phyloP scores from a whole-genome alignment of 768 basidiomycete species.

The Pleurotus platypus region DNA sequence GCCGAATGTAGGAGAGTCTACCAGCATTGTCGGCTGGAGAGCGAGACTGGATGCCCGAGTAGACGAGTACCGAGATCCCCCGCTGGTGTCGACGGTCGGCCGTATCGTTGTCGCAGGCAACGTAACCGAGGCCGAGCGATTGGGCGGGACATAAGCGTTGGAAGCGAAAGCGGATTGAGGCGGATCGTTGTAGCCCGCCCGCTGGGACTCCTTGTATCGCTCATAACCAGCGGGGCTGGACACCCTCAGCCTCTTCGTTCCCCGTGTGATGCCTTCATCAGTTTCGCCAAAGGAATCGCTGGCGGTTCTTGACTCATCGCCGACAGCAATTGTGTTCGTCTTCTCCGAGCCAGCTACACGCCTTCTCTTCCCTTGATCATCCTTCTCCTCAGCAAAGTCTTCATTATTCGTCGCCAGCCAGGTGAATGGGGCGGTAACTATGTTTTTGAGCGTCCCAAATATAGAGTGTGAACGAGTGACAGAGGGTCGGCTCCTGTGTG shows the following conservation, averaged over 20 bases:
- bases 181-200: conserved; percentile 49
- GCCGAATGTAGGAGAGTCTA: conserved; percentile 53
- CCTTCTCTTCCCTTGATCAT: conserved; percentile 54
- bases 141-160: conserved; percentile 16
- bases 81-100: conserved; percentile 26
- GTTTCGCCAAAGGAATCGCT: conserved; percentile 28
- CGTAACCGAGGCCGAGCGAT: conserved; percentile 24
- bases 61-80: conserved; percentile 37
- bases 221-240: conserved; percentile 41
- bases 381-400: conserved; percentile 38
- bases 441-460: conserved; percentile 58
- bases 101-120: conserved; percentile 19
- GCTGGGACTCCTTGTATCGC: conserved; percentile 15
- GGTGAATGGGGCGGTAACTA: conserved; percentile 63
- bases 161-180: conserved; percentile 41
- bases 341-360: conserved; percentile 29
- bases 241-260: conserved; percentile 52
- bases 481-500: conserved; percentile 6
- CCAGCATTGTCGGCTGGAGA: conserved; percentile 62
- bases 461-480: conserved; percentile 54
- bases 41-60: conserved; percentile 29
- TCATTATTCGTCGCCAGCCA: conserved; percentile 52
- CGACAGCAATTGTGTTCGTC: conserved; percentile 20
- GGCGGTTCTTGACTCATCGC: conserved; percentile 13
- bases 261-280: conserved; percentile 19